These are phyloP conservation scores for Talaromyces liani DNA, from an alignment of 495 filamentous ascomycete species.

Conservation along the genomic window DNA sequence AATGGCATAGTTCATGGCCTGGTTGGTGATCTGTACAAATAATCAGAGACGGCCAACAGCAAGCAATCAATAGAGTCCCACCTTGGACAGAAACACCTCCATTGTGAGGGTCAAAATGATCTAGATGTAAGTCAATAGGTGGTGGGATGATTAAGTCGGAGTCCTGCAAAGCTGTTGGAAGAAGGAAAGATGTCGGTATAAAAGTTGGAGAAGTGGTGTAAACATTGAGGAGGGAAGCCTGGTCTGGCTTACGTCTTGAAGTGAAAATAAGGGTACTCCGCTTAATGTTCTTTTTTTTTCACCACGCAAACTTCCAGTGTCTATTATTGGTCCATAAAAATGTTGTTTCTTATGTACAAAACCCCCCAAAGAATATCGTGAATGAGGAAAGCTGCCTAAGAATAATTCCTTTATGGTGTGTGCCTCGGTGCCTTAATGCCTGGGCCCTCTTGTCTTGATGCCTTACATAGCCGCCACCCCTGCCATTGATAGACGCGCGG, in stretches of 20 bases:
- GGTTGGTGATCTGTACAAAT: slow-evolving; percentile 55
- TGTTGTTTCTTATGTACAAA: background rate
- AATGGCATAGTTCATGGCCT: slow-evolving; percentile 89
- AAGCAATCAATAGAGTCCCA: slow-evolving; percentile 26
- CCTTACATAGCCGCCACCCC: background rate
- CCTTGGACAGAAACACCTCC: slow-evolving; percentile 68
- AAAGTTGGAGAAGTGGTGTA: background rate
- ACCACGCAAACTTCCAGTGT: background rate
- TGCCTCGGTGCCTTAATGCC: background rate
- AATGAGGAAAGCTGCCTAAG: background rate
- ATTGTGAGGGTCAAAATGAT: slow-evolving; percentile 31
- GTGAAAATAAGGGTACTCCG: no score
- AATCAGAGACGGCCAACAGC: slow-evolving; percentile 9
- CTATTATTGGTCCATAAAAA: background rate
- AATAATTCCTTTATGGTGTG: background rate
- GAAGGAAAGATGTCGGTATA: background rate
- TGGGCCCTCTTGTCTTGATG: background rate
- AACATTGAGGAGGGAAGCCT: background rate
- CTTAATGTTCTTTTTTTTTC: background rate
- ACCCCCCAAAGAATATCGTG: background rate
- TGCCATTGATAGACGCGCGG: background rate
- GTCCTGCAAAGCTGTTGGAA: background rate
- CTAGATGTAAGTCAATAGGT: background rate
- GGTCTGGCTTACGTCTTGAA: no score
- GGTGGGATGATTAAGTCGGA: background rate